These are phyloP conservation scores for Fusarium dimerum DNA, from an alignment of 2,329 filamentous ascomycete genomes.

Conservation along the genomic window DNA sequence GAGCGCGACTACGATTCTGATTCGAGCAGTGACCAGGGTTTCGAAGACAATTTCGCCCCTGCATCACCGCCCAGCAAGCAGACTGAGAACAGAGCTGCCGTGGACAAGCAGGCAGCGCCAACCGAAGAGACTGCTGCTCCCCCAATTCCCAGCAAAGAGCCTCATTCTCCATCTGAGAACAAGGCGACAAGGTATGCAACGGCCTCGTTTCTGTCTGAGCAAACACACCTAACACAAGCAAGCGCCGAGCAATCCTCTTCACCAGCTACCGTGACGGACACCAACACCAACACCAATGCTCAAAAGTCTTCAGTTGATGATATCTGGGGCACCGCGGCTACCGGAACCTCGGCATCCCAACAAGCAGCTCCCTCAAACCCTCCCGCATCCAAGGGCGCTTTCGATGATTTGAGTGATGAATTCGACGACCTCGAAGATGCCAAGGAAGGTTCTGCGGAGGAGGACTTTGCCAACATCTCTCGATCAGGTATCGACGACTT, in stretches of 20 bases:
- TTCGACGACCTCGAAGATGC: slow-evolving; percentile 84
- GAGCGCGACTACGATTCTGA: slow-evolving; percentile 78
- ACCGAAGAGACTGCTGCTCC: slow-evolving; percentile 14
- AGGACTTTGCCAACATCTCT: slow-evolving; percentile 76
- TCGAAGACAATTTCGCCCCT: slow-evolving; percentile 89
- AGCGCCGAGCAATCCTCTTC: slow-evolving; percentile 35
- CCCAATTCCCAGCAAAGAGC: slow-evolving; percentile 27
- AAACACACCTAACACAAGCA: slow-evolving; percentile 8
- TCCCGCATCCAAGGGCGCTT: slow-evolving; percentile 50
- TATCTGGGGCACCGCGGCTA: slow-evolving; percentile 42
- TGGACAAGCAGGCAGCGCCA: slow-evolving; percentile 13
- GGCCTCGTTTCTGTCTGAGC: too few species aligned
- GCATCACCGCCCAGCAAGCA: slow-evolving; percentile 49
- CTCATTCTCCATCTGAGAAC: slow-evolving; percentile 16
- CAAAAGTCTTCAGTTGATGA: slow-evolving; percentile 41
- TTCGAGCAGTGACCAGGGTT: slow-evolving; percentile 75
- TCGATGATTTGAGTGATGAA: slow-evolving; percentile 77
- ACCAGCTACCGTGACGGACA: slow-evolving; percentile 29
- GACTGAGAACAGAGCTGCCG: slow-evolving; percentile 17
- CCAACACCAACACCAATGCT: slow-evolving; percentile 27
- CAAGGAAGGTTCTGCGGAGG: slow-evolving; percentile 76
- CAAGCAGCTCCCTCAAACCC: slow-evolving; percentile 36
- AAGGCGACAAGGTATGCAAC: slow-evolving; percentile 29
- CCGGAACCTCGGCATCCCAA: slow-evolving; percentile 28
- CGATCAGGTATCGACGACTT: slow-evolving; percentile 75